Evolutionary conservation across 176 grass and related monocot species (phyloP).

Genomic region (sorghum (Sorghum bicolor)): DNA sequence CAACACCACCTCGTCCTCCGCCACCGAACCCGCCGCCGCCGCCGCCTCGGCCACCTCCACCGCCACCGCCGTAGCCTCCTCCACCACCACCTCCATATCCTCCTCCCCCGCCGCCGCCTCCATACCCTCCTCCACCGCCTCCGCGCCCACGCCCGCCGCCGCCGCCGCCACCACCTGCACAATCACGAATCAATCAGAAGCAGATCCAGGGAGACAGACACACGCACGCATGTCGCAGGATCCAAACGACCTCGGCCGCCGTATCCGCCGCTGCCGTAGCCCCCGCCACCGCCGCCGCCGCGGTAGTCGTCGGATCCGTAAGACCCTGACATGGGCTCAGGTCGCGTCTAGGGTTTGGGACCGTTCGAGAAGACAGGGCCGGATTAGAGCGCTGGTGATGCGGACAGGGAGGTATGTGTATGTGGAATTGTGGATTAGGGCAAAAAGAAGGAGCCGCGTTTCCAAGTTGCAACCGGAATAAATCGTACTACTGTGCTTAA

Average conservation of each 20-base stretch:
- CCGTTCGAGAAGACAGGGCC: conserved; percentile 27
- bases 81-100: conserved; percentile 21
- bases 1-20: conserved; percentile 32
- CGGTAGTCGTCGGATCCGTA: conserved; percentile 74
- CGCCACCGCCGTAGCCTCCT: conserved; percentile 31
- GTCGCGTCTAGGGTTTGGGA: conserved; percentile 43
- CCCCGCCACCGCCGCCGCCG: conserved; percentile 26
- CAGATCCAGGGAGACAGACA: conserved; percentile 20
- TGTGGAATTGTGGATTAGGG: conserved; percentile 11
- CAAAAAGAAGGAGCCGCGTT: background rate
- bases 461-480: background rate
- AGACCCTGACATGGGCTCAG: conserved; percentile 51
- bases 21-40: conserved; percentile 17
- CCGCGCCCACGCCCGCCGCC: conserved; percentile 37
- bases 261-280: conserved; percentile 36
- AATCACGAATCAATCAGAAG: conserved; percentile 20
- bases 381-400: conserved; percentile 7
- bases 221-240: background rate
- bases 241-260: background rate
- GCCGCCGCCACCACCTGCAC: conserved; percentile 40
- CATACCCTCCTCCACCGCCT: conserved; percentile 29
- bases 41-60: conserved; percentile 32
- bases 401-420: background rate
- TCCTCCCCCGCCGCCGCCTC: conserved; percentile 22
- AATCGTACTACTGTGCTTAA: background rate